Percentiles rank a stretch among this genome's conserved stretches.
Conservation (phyloP, 2,329 filamentous ascomycete genomes). For the Leptosphaerulina australis region DNA sequence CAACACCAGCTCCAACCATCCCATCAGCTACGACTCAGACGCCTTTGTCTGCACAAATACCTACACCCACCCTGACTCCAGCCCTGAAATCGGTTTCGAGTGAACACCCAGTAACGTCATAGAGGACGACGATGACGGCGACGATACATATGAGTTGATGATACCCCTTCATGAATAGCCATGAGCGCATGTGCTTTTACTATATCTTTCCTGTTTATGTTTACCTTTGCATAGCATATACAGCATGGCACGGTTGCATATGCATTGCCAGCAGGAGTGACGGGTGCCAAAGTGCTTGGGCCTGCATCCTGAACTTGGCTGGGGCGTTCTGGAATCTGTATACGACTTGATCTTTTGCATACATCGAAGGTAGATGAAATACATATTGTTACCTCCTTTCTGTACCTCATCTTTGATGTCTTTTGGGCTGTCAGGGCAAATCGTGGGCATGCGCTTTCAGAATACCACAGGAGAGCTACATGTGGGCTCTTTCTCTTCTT, state of each 20-base stretch:
- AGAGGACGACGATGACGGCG: slow-evolving; percentile 7
- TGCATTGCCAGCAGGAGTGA: slow-evolving; percentile 31
- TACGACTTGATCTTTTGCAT: slow-evolving; percentile 14
- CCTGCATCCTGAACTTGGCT: slow-evolving; percentile 34
- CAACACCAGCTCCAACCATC: not conserved
- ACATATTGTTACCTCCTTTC: slow-evolving; percentile 4
- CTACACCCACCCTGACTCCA: slow-evolving; percentile 16
- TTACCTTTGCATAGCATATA: slow-evolving; percentile 39
- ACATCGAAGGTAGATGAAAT: slow-evolving; percentile 6
- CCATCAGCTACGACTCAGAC: slow-evolving; percentile 1
- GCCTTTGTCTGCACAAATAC: slow-evolving; percentile 2
- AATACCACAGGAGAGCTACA: too few relatives aligned
- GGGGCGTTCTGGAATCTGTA: slow-evolving; percentile 32
- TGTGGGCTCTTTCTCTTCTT: too few relatives aligned
- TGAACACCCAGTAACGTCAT: slow-evolving; percentile 2
- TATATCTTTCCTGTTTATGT: slow-evolving; percentile 4
- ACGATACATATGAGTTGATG: slow-evolving; percentile 29
- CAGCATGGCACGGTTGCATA: slow-evolving; percentile 38
- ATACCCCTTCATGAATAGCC: slow-evolving; percentile 24
- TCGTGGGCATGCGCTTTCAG: too few relatives aligned
- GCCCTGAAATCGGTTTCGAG: slow-evolving; percentile 8
- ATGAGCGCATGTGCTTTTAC: slow-evolving; percentile 8
- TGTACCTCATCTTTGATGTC: not conserved
- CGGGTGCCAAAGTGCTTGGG: slow-evolving; percentile 50
- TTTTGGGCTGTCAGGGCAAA: not conserved